phyloP scores from a whole-genome alignment of 768 basidiomycete species.

The Gloeophyllum trabeum region DNA sequence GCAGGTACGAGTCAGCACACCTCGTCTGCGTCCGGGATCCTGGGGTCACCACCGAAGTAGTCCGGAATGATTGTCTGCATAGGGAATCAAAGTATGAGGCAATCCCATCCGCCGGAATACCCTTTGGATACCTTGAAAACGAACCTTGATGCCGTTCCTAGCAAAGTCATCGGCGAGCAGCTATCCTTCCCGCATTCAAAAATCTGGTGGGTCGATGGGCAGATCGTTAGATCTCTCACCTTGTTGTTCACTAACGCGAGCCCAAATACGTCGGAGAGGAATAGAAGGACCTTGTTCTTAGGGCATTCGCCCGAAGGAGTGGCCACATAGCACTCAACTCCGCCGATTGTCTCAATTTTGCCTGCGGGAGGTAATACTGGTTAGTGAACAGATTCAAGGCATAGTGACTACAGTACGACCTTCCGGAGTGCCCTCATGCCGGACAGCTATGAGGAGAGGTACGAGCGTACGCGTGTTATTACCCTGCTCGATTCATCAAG shows the following conservation, averaged over 20 bases:
- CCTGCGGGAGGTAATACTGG: constrained; percentile 12
- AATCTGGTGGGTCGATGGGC: background rate
- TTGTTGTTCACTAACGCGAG: constrained; percentile 18
- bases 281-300: constrained; percentile 24
- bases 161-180: constrained; percentile 21
- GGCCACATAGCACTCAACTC: constrained; percentile 28
- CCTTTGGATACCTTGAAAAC: background rate
- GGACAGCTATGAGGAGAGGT: constrained; percentile 1
- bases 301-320: constrained; percentile 23
- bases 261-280: constrained; percentile 25
- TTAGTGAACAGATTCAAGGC: background rate
- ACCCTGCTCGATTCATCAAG: no score
- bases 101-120: background rate
- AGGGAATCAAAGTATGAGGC: background rate
- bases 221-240: constrained; percentile 4
- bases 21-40: constrained; percentile 6
- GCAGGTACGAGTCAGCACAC: constrained; percentile 3
- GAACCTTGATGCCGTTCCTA: constrained; percentile 16
- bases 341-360: constrained; percentile 23
- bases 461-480: no score
- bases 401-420: constrained; percentile 6
- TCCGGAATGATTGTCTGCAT: constrained; percentile 14
- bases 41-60: constrained; percentile 15
- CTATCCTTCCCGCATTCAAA: constrained; percentile 3
- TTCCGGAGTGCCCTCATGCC: constrained; percentile 11